phyloP scores from a whole-genome alignment of 2,329 filamentous ascomycete species.

The Leptographium procerum region DNA sequence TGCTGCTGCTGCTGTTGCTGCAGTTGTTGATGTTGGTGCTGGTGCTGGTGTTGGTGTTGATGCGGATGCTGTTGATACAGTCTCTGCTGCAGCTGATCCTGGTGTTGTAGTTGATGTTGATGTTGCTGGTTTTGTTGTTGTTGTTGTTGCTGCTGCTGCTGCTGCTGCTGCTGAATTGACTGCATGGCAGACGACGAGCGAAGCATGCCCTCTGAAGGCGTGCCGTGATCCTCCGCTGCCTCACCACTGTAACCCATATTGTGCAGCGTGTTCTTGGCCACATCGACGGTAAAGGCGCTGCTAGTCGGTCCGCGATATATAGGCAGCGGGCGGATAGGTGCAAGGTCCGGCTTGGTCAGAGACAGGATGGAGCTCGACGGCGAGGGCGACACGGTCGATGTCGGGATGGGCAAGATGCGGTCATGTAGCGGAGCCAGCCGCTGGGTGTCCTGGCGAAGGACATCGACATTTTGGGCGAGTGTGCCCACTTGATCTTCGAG shows the following conservation, averaged over 20 bases:
- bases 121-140: conserved; percentile 1
- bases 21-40: conserved; percentile 13
- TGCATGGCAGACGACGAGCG: conserved; percentile 21
- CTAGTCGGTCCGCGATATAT: conserved; percentile 70
- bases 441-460: conserved; percentile 46
- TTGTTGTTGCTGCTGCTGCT: conserved; percentile 14
- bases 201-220: conserved; percentile 20
- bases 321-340: conserved; percentile 41
- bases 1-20: conserved; percentile 19
- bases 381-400: conserved; percentile 26
- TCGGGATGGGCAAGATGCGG: conserved; percentile 24
- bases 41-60: neutral
- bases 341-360: conserved; percentile 30
- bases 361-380: conserved; percentile 31
- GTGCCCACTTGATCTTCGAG: conserved; percentile 78
- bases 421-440: conserved; percentile 34
- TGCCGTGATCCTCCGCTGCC: conserved; percentile 46
- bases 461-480: conserved; percentile 60
- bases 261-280: conserved; percentile 76
- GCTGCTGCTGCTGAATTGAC: conserved; percentile 14
- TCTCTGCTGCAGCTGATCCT: neutral
- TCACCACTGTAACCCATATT: conserved; percentile 74
- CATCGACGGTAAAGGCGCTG: conserved; percentile 71
- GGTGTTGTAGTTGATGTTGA: conserved; percentile 5
- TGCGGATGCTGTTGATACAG: conserved; percentile 6